Evolutionary conservation across 257 asterid genomes (phyloP), one percentile per base, ranked within the genome.

Genomic region (Sherardia arvensis): DNA sequence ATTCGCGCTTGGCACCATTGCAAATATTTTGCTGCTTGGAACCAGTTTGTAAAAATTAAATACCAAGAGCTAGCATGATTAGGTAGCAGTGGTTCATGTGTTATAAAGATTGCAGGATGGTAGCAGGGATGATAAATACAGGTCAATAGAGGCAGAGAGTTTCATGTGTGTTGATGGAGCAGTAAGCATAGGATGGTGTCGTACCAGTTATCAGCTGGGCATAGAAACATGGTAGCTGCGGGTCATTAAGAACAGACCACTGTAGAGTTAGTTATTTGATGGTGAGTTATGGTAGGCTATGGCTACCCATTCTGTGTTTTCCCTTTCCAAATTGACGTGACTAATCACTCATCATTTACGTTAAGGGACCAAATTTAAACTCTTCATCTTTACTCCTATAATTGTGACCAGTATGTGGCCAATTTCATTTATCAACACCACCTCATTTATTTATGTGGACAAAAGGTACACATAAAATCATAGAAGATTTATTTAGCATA

Each of bases 401-500:
- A 43, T n/a, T n/a, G n/a, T n/a, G n/a, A n/a, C n/a, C n/a, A n/a
- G n/a, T n/a, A n/a, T n/a, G n/a, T n/a, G n/a, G n/a, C n/a, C 21
- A 12, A 61, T 62, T 58, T 53, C 47, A 27, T 62, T 56, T 34
- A 67, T 22, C 36, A 54, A 40, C 56, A 6, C 27, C 56, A 18
- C 73, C 59, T 10, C 69, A 53, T 36, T 61, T 70, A 51, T 58
- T 68, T 49, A n/a, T n/a, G n/a, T n/a, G n/a, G n/a, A n/a, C n/a
- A n/a, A n/a, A n/a, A n/a, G n/a, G n/a, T n/a, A n/a, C n/a, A n/a
- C n/a, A n/a, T n/a, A n/a, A n/a, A n/a, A n/a, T n/a, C n/a, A n/a
- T n/a, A n/a, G n/a, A n/a, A n/a, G n/a, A n/a, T n/a, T n/a, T n/a
- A n/a, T n/a, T n/a, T n/a, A n/a, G n/a, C n/a, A n/a, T n/a, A n/a